Conservation (phyloP, 768 basidiomycete species). For the Podaxis rugospora region DNA sequence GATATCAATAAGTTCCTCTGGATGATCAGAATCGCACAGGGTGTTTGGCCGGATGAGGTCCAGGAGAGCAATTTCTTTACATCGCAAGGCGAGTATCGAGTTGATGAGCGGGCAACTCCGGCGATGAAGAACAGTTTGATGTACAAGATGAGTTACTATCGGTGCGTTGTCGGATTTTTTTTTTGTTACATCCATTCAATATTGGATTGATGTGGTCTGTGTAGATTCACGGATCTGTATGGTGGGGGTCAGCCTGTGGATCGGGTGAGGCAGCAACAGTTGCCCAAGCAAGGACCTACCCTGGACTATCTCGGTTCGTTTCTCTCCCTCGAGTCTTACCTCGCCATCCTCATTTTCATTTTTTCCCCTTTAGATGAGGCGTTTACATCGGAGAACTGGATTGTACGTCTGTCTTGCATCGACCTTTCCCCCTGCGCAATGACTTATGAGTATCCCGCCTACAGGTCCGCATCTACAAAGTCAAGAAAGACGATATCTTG, state of each 20-base stretch:
- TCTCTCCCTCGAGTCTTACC: neutral
- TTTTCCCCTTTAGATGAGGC: constrained; percentile 74
- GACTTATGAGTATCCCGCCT: constrained; percentile 2
- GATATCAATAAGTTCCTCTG: constrained; percentile 99
- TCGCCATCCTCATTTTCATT: constrained; percentile 3
- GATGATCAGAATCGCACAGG: constrained; percentile 96
- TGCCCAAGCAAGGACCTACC: constrained; percentile 74
- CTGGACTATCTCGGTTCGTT: constrained; percentile 83
- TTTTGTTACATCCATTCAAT: neutral
- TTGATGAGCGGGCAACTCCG: constrained; percentile 80
- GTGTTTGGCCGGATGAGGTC: constrained; percentile 98
- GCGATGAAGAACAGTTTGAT: constrained; percentile 95
- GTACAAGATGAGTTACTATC: constrained; percentile 99
- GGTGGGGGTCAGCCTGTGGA: constrained; percentile 70
- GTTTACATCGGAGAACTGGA: constrained; percentile 99
- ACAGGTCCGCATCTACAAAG: constrained; percentile 88
- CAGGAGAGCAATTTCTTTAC: constrained; percentile 96
- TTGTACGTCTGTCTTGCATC: constrained; percentile 48
- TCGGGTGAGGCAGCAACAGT: constrained; percentile 82
- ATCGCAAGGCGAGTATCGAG: constrained; percentile 84
- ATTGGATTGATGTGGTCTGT: neutral
- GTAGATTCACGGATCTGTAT: constrained; percentile 83
- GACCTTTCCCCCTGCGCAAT: neutral
- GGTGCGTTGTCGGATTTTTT: constrained; percentile 36
- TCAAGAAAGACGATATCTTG: constrained; percentile 89